phyloP scores from a whole-genome alignment of 352 stramenopile genomes.

The Thalassiosira oceanica region DNA sequence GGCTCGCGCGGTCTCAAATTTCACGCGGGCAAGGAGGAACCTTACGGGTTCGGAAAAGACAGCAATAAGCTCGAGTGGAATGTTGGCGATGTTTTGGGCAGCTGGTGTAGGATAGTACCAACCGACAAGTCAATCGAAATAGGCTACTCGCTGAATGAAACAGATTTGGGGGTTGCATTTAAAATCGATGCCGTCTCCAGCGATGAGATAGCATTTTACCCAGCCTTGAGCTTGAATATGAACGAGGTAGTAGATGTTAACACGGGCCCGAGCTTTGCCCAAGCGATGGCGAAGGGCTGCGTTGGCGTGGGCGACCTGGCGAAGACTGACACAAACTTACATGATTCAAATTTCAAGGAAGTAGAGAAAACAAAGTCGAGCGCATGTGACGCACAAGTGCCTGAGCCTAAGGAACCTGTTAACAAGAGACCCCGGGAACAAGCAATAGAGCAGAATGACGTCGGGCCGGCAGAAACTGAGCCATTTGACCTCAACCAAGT shows the following conservation, averaged over 20 bases:
- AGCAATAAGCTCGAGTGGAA: conserved; percentile 71
- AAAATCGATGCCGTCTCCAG: not conserved
- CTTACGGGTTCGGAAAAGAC: conserved; percentile 27
- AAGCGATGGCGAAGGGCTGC: conserved; percentile 14
- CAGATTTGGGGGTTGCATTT: too few species aligned
- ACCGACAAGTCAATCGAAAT: too few species aligned
- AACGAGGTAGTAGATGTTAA: conserved; percentile 45
- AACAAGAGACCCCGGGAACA: too few species aligned
- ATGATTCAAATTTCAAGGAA: too few species aligned
- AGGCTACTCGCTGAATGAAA: too few species aligned
- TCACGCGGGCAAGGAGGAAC: conserved; percentile 50
- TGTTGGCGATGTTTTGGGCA: conserved; percentile 85
- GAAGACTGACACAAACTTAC: conserved; percentile 1
- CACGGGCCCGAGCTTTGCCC: conserved; percentile 23
- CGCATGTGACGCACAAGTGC: too few species aligned
- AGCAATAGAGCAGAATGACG: too few species aligned
- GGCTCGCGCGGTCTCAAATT: conserved; percentile 84
- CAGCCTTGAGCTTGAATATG: conserved; percentile 44
- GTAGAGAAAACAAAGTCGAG: too few species aligned
- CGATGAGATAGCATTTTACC: conserved; percentile 34
- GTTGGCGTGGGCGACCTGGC: conserved; percentile 20
- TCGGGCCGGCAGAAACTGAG: too few species aligned
- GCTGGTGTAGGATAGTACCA: conserved; percentile 71
- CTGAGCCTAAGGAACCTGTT: too few species aligned
- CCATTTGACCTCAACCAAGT: too few species aligned